Evolutionary conservation across 192 early-diverging fungal species (phyloP).

Genomic region (Physocladia obscura): DNA sequence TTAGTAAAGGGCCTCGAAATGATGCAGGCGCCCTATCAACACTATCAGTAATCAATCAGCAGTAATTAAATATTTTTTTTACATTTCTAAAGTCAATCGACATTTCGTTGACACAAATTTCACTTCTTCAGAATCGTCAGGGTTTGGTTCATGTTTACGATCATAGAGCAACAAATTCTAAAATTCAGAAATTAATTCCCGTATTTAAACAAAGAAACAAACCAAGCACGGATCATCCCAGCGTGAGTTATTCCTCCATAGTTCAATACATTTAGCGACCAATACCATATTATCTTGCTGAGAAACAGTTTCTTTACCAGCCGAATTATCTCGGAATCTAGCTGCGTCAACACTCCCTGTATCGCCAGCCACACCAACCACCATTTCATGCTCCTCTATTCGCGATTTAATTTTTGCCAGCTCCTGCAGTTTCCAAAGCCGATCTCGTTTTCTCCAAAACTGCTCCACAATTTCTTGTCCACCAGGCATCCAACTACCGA

Average conservation of each 20-base stretch:
- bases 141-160: not conserved
- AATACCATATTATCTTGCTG: conserved; percentile 13
- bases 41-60: too few relatives aligned
- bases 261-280: conserved; percentile 27
- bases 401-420: conserved; percentile 20
- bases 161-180: conserved; percentile 14
- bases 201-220: not conserved
- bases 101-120: conserved; percentile 19
- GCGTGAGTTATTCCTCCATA: conserved; percentile 27
- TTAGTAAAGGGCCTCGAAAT: conserved; percentile 13
- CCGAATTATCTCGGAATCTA: not conserved
- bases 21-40: conserved; percentile 14
- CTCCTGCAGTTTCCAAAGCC: conserved; percentile 7
- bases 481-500: conserved; percentile 32
- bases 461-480: conserved; percentile 23
- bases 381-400: conserved; percentile 24
- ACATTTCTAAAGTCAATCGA: conserved; percentile 17
- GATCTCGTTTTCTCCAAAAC: conserved; percentile 22
- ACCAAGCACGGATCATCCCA: conserved; percentile 16
- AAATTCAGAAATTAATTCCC: not conserved
- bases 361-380: not conserved
- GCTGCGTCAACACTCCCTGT: too few relatives aligned
- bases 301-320: not conserved
- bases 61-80: too few relatives aligned
- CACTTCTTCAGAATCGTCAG: conserved; percentile 20